These are phyloP conservation scores for Erysimum cheiranthoides DNA, from an alignment of 345 rosid genomes.

Conservation along the genomic window DNA sequence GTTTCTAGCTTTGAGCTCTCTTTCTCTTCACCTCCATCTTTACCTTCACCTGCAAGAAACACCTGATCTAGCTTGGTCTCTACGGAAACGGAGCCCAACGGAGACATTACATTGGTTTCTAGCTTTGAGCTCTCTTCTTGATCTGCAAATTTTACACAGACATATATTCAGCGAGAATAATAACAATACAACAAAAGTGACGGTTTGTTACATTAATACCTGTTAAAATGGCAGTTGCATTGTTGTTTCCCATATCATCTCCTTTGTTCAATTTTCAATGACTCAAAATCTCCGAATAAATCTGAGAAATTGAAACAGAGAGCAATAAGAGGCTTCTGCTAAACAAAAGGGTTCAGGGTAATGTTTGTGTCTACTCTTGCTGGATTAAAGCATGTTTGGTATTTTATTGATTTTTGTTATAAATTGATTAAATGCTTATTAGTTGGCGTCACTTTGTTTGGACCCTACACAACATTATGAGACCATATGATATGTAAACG, in stretches of 20 bases:
- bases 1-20: constrained; percentile 21
- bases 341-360: background rate
- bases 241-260: constrained; percentile 48
- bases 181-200: background rate
- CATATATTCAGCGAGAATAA: background rate
- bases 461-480: constrained; percentile 45
- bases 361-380: background rate
- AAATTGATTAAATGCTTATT: constrained; percentile 30
- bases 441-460: constrained; percentile 42
- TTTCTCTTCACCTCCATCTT: constrained; percentile 6
- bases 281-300: constrained; percentile 17
- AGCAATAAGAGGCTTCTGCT: constrained; percentile 20
- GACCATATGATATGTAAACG: constrained; percentile 37
- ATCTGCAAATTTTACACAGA: constrained; percentile 32
- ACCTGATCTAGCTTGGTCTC: background rate
- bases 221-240: constrained; percentile 34
- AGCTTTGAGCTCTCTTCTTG: constrained; percentile 31
- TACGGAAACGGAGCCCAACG: background rate
- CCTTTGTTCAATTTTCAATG: constrained; percentile 12
- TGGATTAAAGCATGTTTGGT: constrained; percentile 32
- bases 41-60: background rate
- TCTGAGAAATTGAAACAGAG: constrained; percentile 15
- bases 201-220: constrained; percentile 20
- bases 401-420: constrained; percentile 10
- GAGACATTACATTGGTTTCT: background rate